These are phyloP conservation scores for Pleurotus sapidus DNA, from an alignment of 768 basidiomycete genomes.

Conservation along the genomic window DNA sequence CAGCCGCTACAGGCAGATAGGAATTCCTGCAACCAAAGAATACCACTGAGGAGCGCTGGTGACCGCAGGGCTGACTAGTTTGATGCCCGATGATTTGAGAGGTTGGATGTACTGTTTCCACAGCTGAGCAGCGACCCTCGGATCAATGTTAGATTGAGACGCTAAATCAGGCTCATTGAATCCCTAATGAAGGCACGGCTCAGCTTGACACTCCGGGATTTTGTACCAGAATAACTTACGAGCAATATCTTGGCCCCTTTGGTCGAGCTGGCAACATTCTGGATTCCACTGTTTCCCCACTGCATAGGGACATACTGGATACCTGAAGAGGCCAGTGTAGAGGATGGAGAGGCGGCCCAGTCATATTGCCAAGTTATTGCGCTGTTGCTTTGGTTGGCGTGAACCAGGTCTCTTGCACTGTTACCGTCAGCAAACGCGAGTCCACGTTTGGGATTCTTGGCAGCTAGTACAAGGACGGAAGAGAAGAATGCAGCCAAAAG, in stretches of 20 bases:
- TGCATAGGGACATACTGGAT: conserved; percentile 38
- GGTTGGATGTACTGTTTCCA: conserved; percentile 36
- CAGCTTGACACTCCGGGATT: too few species aligned
- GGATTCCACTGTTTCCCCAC: conserved; percentile 28
- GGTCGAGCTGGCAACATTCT: conserved; percentile 23
- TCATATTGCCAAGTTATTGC: conserved; percentile 38
- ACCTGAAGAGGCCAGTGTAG: conserved; percentile 23
- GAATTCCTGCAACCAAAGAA: conserved; percentile 30
- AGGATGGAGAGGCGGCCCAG: conserved; percentile 34
- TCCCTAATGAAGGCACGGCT: conserved; percentile 14
- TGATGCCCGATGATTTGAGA: conserved; percentile 23
- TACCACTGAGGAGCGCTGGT: conserved; percentile 27
- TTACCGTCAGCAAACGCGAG: conserved; percentile 26
- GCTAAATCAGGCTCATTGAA: conserved; percentile 35
- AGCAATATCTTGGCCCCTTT: conserved; percentile 36
- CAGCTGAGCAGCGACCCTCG: conserved; percentile 26
- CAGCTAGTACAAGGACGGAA: conserved; percentile 3
- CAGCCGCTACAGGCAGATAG: conserved; percentile 31
- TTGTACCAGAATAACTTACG: conserved; percentile 15
- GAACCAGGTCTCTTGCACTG: conserved; percentile 22
- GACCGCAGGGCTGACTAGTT: conserved; percentile 33
- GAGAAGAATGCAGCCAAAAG: background rate
- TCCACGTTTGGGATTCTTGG: conserved; percentile 36
- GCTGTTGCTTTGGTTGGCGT: conserved; percentile 24
- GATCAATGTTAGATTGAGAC: conserved; percentile 29